A percentile compares a stretch with the other conserved stretches of the same genome.
phyloP scores from a whole-genome alignment of 192 early-diverging fungal species.

The Coemansia sp. region DNA sequence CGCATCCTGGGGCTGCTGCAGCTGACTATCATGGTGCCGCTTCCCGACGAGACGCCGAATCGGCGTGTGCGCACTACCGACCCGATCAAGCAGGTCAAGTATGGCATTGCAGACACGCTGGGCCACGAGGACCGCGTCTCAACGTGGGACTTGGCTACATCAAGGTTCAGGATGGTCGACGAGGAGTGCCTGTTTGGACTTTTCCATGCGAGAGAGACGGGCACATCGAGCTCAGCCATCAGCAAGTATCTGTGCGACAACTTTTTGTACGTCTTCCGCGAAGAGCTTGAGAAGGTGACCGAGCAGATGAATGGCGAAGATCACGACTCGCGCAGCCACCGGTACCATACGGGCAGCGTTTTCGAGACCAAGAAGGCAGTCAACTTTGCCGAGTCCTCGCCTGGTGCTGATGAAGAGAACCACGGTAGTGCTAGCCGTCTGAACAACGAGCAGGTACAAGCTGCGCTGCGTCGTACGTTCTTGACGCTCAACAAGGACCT shows the following conservation, averaged over 20 bases:
- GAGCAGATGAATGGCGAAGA: constrained; percentile 42
- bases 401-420: constrained; percentile 10
- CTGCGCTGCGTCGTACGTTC: constrained; percentile 79
- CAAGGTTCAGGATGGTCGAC: constrained; percentile 76
- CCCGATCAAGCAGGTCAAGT: constrained; percentile 76
- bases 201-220: constrained; percentile 69
- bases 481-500: constrained; percentile 79
- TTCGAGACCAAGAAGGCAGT: constrained; percentile 31
- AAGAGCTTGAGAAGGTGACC: constrained; percentile 69
- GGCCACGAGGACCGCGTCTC: constrained; percentile 66
- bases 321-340: constrained; percentile 5
- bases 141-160: constrained; percentile 83
- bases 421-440: constrained; percentile 17
- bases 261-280: constrained; percentile 63
- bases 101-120: constrained; percentile 83
- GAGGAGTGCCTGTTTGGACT: constrained; percentile 88
- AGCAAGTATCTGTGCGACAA: constrained; percentile 70
- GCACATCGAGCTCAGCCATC: constrained; percentile 52
- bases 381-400: constrained; percentile 35
- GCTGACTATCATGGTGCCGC: constrained; percentile 76
- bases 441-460: constrained; percentile 41
- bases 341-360: not conserved
- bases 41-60: constrained; percentile 79
- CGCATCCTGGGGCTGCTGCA: constrained; percentile 86
- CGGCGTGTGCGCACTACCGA: constrained; percentile 83